Evolutionary conservation across 2,329 filamentous ascomycete species (phyloP).

Genomic region (Colletotrichum gigasporum): DNA sequence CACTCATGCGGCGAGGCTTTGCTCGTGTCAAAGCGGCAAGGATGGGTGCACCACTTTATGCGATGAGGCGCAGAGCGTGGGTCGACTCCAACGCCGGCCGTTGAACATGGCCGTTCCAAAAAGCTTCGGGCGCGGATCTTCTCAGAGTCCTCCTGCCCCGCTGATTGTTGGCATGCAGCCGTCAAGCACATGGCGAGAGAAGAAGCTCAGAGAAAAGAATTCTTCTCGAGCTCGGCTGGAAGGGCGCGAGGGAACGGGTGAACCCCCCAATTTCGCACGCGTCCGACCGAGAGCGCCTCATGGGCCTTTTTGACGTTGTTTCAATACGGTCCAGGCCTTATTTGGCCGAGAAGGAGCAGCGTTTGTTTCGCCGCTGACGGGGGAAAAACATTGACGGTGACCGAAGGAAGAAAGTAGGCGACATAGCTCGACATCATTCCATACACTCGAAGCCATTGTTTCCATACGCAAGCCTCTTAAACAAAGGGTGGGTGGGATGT

Average conservation of each 20-base stretch:
- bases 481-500: background rate
- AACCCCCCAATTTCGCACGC: conserved; percentile 8
- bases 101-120: background rate
- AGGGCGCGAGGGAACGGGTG: conserved; percentile 2
- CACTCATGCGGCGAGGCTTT: conserved; percentile 24
- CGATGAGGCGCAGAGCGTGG: conserved; percentile 27
- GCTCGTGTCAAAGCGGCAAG: conserved; percentile 21
- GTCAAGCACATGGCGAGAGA: background rate
- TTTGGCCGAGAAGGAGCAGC: background rate
- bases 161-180: background rate
- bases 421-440: background rate
- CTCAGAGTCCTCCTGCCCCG: background rate
- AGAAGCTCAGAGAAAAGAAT: background rate
- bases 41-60: conserved; percentile 28
- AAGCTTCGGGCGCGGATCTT: background rate
- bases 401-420: background rate
- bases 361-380: background rate
- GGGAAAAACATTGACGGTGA: background rate
- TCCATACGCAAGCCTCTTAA: background rate
- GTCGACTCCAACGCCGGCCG: background rate
- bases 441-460: background rate
- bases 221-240: background rate
- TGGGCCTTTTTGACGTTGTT: background rate
- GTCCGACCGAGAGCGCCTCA: conserved; percentile 4
- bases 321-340: background rate